Base-by-base conservation (phyloP, 192 early-diverging fungal genomes). In the Podochytrium sp. region DNA sequence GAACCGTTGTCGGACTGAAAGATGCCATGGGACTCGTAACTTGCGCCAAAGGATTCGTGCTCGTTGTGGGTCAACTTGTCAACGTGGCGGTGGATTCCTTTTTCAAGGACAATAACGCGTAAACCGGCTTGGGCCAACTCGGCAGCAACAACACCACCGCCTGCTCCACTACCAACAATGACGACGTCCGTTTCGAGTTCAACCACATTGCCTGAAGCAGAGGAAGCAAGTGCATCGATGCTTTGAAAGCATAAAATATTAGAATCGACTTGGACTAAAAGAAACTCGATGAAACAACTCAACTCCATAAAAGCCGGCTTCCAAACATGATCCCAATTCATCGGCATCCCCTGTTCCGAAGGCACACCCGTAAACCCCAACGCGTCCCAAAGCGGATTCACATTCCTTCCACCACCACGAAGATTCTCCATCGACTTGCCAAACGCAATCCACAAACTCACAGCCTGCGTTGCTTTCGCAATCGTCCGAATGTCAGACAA, bases 71-170 rank as follows among this genome's bases (percentile, higher is more conserved):
- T 60, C 2, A 92, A 62, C 4, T 92, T 87, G 4, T 67, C 61
- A 32, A 82, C 85, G 39, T 84, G 80, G 41, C 78, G 65, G 76
- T 91, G 88, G 5, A 77, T 73, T 2, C 86, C 90, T 74, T 93
- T 94, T 74, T 94, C 93, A 18, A 93, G 68, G 1, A 94, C 87
- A 29, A 94, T 50, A 3, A 94, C 91, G 0, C 73, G 78, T 71
- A 91, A 81, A 1, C 92, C 93, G 14, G 84, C 83, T 69, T 80
- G 77, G 0, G 92, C 78, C 2, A 94, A 83, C 55, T 89, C 85
- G 3, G 85, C 87, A 5, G 93, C 93, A 7, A 84, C 74, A 2
- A 91, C 86, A 51, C 89, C 86, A 33, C 91, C 87, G 40, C 92
- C 92, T 39, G 87, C 87, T 12, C 92, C 92, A 12, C 85, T 86